Evolutionary conservation across 2,329 filamentous ascomycete genomes (phyloP).

Genomic region (Teratosphaeria viscida): DNA sequence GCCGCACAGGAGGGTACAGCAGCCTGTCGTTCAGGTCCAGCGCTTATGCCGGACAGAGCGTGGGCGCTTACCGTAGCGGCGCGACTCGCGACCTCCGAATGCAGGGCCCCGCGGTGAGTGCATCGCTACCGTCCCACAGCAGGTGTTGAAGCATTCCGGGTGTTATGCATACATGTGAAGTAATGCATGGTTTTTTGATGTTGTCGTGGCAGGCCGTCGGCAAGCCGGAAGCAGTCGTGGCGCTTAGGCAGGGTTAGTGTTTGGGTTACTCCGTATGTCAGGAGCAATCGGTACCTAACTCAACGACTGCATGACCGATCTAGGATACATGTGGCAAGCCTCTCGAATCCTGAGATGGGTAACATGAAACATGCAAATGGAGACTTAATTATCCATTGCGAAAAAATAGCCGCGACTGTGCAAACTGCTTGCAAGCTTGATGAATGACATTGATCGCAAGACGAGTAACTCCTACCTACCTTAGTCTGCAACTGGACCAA

Average conservation of each 20-base stretch:
- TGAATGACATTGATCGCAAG: too few species aligned
- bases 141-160: neutral
- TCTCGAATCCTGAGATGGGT: neutral
- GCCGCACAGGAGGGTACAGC: neutral
- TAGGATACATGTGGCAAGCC: too few species aligned
- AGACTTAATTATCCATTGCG: too few species aligned
- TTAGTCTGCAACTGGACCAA: too few species aligned
- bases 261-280: neutral
- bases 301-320: too few species aligned
- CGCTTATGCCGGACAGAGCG: neutral
- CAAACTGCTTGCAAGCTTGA: too few species aligned
- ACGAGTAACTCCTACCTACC: too few species aligned
- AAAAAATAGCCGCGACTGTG: too few species aligned
- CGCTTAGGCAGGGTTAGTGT: neutral
- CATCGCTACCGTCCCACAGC: neutral
- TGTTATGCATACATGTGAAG: too few species aligned
- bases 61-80: neutral
- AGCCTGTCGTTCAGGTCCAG: neutral
- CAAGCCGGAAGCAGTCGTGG: neutral
- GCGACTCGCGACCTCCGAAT: neutral
- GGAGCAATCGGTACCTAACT: too few species aligned
- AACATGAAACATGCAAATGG: too few species aligned
- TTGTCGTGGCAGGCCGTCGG: neutral
- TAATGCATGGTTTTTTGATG: neutral
- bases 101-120: neutral